Evolutionary conservation across 176 grass and related monocot species (phyloP), one percentile per base, ranked within the genome.

Genomic region (Musa itinerans): DNA sequence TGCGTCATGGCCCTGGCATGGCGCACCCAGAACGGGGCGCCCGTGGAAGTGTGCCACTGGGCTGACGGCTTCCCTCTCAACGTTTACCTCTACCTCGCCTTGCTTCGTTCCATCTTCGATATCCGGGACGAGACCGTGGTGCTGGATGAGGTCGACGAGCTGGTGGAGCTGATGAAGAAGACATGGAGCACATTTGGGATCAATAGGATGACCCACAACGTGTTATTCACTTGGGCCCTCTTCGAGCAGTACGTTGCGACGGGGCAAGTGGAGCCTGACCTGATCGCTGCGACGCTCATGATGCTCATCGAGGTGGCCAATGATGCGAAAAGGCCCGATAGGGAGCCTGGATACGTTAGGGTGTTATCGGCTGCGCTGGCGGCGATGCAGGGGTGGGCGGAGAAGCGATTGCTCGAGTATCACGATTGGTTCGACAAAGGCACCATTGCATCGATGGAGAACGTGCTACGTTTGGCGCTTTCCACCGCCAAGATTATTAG

Each of bases 101-200:
- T 98, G 74, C 90, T 98, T 23, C 84, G 82, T 43, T 17, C 86
- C 11, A 25, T 98, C 27, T 98, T 98, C 58, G 90, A 98, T 34
- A 83, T 75, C 11, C 56, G 90, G 25, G 90, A 94, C 63, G 62
- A 74, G 73, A 94, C 88, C 23, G 76, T 94, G 0, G 86, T 99
- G 49, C 68, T 99, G 7, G 95, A 99, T 65, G 90, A 99, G 83
- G 90, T 99, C 0, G 90, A 99, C 74, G 95, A 94, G 90, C 74
- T 99, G 17, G 73, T 94, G 8, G 95, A 99, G 84, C 81, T 99
- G 54, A 89, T 99, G 82, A 94, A 81, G 88, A 93, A 88, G 90
- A 94, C 90, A 23, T 99, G 90, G 90, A 67, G 78, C 4, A 91
- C 76, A 52, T 80, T 99, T 0, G 86, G 95, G 20, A 74, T 99